phyloP scores from a whole-genome alignment of 306 rosid species.

The Sesbania bispinosa region DNA sequence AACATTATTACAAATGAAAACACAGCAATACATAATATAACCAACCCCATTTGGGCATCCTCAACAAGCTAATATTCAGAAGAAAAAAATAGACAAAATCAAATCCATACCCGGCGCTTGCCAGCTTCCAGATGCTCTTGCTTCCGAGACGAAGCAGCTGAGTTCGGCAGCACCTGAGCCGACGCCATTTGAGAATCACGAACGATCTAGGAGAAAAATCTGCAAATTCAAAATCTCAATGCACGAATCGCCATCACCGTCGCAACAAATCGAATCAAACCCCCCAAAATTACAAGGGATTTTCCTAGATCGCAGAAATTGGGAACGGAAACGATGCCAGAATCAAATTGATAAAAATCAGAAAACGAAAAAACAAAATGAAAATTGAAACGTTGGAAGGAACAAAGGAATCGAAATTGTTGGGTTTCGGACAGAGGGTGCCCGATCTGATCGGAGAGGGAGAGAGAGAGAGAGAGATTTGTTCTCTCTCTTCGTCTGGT shows the following conservation, averaged over 20 bases:
- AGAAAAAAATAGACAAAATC: neutral
- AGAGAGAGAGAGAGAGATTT: slow-evolving; percentile 38
- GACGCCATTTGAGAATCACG: slow-evolving; percentile 64
- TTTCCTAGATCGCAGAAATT: slow-evolving; percentile 32
- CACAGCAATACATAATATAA: neutral
- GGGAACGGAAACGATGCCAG: slow-evolving; percentile 23
- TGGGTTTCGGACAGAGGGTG: slow-evolving; percentile 25
- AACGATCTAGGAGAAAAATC: slow-evolving; percentile 12
- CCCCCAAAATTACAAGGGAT: neutral
- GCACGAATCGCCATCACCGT: slow-evolving; percentile 18
- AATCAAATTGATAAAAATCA: neutral
- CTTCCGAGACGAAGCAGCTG: slow-evolving; percentile 64
- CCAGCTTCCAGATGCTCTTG: slow-evolving; percentile 95
- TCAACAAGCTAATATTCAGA: neutral
- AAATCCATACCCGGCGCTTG: slow-evolving; percentile 74
- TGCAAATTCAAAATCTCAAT: slow-evolving; percentile 23
- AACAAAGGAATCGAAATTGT: slow-evolving; percentile 15
- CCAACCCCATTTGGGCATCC: neutral
- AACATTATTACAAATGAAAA: neutral
- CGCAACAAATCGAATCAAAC: neutral
- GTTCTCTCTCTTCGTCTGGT: slow-evolving; percentile 31
- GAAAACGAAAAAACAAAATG: slow-evolving; percentile 18
- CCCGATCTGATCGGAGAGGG: slow-evolving; percentile 84
- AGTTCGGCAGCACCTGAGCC: slow-evolving; percentile 81
- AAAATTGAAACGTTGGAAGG: slow-evolving; percentile 7